Base-by-base conservation (phyloP, 2,329 filamentous ascomycete genomes). In the Alternaria sp. region DNA sequence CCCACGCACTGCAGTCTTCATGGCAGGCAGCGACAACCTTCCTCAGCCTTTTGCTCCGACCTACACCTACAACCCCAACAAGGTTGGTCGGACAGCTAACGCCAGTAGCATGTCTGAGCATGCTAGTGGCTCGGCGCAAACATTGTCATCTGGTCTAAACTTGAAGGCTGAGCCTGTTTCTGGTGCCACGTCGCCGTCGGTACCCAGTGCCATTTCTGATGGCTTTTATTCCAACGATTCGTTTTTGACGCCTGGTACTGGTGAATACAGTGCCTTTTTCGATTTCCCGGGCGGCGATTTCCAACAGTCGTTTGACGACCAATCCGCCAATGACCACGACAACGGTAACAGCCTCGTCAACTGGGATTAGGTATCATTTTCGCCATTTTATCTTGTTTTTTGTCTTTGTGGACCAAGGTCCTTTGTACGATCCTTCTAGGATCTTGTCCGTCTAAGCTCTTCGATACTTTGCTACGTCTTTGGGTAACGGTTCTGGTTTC, bases 21-120 rank as follows among this genome's bases (percentile, higher is more conserved):
- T 85, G 82, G 76, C 76, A 25, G 82, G 82, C 11, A 82, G 79
- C 53, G 80, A 82, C 18, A 75, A 76, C 45, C 64, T 82, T 15
- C 74, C 78, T n/a, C 81, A 82, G 63, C 76, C 79, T 54, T 72
- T 78, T 70, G 59, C 79, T 71, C 63, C 71, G n/a, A 75, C 71
- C 47, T 85, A 85, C 66, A 81, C 77, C 3, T 85, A 84, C 74
- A 81, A 82, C 64, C 81, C 80, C n/a, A 82, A 83, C 58, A 68
- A 76, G 6, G 72, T 78, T 15, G 78, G 80, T 67, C 66, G 69
- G 54, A 49, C 64, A 18, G 45, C 58, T 4, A 37, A 60, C 44
- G 50, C 37, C 18, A 57, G 26, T 6, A 66, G 50, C 46, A 55
- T 60, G 11, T 64, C 58, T 47, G 73, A 79, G 74, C 79, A 61